phyloP scores from a whole-genome alignment of 257 asterid genomes.

The Penstemon davidsonii region DNA sequence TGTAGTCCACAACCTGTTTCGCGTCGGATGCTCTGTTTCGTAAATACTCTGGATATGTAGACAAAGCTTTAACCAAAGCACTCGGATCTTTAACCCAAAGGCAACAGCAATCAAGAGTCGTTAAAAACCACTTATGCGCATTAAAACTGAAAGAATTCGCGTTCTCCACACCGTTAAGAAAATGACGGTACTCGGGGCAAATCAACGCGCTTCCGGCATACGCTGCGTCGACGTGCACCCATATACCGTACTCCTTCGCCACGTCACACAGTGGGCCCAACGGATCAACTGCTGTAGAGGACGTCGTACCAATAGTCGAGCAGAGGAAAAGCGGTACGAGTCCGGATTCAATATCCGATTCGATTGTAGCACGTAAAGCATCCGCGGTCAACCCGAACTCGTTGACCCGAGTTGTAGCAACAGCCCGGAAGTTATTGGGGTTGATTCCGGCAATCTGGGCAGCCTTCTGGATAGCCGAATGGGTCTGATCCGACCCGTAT shows the following conservation, averaged over 20 bases:
- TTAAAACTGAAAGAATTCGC: conserved; percentile 76
- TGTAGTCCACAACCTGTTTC: conserved; percentile 69
- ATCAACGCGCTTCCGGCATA: conserved; percentile 80
- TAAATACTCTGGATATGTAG: conserved; percentile 62
- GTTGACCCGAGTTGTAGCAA: conserved; percentile 38
- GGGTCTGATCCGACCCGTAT: conserved; percentile 80
- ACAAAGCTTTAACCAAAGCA: conserved; percentile 54
- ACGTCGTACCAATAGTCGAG: conserved; percentile 69
- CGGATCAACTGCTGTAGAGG: conserved; percentile 68
- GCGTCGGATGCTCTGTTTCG: conserved; percentile 66
- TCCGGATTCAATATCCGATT: conserved; percentile 46
- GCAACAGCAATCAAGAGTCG: conserved; percentile 78
- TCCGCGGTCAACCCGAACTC: conserved; percentile 44
- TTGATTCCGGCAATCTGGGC: conserved; percentile 68
- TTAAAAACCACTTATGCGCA: conserved; percentile 76
- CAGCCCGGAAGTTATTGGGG: conserved; percentile 51
- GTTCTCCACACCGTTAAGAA: conserved; percentile 62
- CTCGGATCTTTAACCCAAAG: conserved; percentile 74
- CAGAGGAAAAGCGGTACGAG: conserved; percentile 61
- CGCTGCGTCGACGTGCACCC: conserved; percentile 86
- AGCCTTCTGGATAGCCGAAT: conserved; percentile 59
- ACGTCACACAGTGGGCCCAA: conserved; percentile 50
- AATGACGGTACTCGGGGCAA: conserved; percentile 66
- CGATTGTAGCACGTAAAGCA: conserved; percentile 40
- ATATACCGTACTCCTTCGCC: conserved; percentile 46